phyloP scores from a whole-genome alignment of 140 eudicot genomes.

The Flaveria floridana region DNA sequence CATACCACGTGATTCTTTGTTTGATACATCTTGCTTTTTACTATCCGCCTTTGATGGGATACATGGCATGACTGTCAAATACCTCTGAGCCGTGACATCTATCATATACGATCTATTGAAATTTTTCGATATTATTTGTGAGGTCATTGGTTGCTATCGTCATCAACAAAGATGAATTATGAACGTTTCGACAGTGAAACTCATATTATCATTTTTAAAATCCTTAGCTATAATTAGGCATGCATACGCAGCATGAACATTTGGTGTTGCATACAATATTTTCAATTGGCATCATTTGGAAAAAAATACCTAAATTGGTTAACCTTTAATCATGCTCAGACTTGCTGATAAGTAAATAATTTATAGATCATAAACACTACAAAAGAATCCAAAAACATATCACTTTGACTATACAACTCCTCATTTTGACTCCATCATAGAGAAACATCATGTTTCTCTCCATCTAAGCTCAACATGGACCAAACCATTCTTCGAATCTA shows the following conservation, averaged over 20 bases:
- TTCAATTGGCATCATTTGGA: background rate
- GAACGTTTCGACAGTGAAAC: background rate
- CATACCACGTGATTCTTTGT: no score
- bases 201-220: background rate
- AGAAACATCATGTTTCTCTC: conserved; percentile 58
- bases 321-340: background rate
- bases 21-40: no score
- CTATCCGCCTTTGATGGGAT: no score
- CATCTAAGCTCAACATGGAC: conserved; percentile 75
- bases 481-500: conserved; percentile 74
- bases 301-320: background rate
- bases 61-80: no score
- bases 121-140: no score
- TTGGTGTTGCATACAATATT: background rate
- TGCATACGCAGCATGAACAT: background rate
- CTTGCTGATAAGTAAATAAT: background rate
- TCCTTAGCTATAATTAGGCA: background rate
- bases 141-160: no score
- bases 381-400: background rate
- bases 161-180: no score
- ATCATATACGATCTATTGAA: no score
- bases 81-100: no score
- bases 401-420: conserved; percentile 18
- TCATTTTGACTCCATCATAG: conserved; percentile 28
- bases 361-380: conserved; percentile 15